Percentiles rank a stretch among this genome's conserved stretches.
Conservation (phyloP, 1,284 basidiomycete species). For the Papiliotrema laurentii region DNA sequence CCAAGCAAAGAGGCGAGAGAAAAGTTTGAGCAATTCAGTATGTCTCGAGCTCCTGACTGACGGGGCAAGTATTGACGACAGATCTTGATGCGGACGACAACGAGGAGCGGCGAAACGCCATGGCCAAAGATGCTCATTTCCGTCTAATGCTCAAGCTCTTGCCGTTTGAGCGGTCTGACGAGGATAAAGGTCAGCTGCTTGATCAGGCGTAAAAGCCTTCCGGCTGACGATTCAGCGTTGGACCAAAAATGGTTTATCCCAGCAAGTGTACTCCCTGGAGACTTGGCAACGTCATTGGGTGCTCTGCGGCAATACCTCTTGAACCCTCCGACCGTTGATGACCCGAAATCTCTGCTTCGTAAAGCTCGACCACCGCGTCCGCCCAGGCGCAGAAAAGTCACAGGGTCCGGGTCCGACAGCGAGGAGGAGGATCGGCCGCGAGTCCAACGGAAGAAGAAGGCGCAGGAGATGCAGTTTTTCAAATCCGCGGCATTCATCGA, state of each 20-base stretch:
- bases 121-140: conserved; percentile 68
- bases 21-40: conserved; percentile 72
- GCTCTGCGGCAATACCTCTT: conserved; percentile 34
- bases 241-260: conserved; percentile 33
- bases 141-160: conserved; percentile 65
- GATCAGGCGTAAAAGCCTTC: not conserved
- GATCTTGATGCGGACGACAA: conserved; percentile 64
- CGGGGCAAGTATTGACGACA: conserved; percentile 36
- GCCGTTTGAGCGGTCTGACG: conserved; percentile 26
- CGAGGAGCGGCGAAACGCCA: conserved; percentile 68
- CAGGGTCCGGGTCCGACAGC: conserved; percentile 28
- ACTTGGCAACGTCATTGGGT: conserved; percentile 25
- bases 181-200: conserved; percentile 14
- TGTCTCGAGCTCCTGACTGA: conserved; percentile 33
- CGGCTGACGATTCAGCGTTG: conserved; percentile 9
- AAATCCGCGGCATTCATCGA: conserved; percentile 86
- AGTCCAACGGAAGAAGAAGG: conserved; percentile 35
- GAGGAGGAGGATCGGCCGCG: conserved; percentile 10
- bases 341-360: conserved; percentile 33
- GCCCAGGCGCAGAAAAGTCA: conserved; percentile 33
- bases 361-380: conserved; percentile 63
- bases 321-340: conserved; percentile 20
- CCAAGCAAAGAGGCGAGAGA: conserved; percentile 66
- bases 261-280: conserved; percentile 20
- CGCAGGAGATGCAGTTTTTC: conserved; percentile 63